A percentile compares a stretch with the other conserved stretches of the same genome.
phyloP scores from a whole-genome alignment of 2,329 filamentous ascomycete species.

The Claviceps sorghi region DNA sequence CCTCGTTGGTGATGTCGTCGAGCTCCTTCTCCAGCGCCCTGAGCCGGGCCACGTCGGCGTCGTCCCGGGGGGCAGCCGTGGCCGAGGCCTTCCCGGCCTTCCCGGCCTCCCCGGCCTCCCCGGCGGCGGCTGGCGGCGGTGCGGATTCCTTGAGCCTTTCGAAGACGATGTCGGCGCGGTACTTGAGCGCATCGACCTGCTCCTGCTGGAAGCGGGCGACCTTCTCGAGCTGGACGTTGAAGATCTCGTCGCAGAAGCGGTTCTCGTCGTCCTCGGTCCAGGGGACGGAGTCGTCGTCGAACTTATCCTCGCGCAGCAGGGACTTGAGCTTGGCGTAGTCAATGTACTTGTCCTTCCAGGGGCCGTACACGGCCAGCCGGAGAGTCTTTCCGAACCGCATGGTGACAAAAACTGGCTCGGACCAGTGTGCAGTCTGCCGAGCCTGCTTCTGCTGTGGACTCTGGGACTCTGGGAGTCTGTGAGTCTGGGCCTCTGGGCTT shows the following conservation, averaged over 20 bases:
- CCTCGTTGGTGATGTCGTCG: conserved; percentile 75
- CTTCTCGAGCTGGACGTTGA: conserved; percentile 91
- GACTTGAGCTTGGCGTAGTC: conserved; percentile 90
- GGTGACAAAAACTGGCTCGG: not conserved
- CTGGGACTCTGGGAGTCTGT: not conserved
- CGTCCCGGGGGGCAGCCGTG: conserved; percentile 23
- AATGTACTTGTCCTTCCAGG: conserved; percentile 90
- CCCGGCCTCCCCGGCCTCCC: conserved; percentile 10
- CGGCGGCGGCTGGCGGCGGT: conserved; percentile 22
- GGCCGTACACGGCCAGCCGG: conserved; percentile 60
- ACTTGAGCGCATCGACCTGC: conserved; percentile 46
- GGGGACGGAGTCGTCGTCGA: conserved; percentile 43
- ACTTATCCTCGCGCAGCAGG: conserved; percentile 63
- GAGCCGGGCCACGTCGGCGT: conserved; percentile 37
- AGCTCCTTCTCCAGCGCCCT: conserved; percentile 65
- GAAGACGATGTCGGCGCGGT: conserved; percentile 40
- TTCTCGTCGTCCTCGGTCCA: conserved; percentile 96
- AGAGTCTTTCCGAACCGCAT: conserved; percentile 96
- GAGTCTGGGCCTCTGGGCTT: not conserved
- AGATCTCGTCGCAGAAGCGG: conserved; percentile 83
- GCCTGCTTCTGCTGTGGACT: not conserved
- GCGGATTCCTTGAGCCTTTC: conserved; percentile 69
- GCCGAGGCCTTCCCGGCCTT: not conserved
- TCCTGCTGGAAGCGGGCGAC: conserved; percentile 78
- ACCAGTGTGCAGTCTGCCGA: not conserved